Percentiles rank a stretch among this genome's conserved stretches.
These are phyloP conservation scores for Rhynchosporium agropyri DNA, from an alignment of 2,329 filamentous ascomycete genomes.

Conservation along the genomic window DNA sequence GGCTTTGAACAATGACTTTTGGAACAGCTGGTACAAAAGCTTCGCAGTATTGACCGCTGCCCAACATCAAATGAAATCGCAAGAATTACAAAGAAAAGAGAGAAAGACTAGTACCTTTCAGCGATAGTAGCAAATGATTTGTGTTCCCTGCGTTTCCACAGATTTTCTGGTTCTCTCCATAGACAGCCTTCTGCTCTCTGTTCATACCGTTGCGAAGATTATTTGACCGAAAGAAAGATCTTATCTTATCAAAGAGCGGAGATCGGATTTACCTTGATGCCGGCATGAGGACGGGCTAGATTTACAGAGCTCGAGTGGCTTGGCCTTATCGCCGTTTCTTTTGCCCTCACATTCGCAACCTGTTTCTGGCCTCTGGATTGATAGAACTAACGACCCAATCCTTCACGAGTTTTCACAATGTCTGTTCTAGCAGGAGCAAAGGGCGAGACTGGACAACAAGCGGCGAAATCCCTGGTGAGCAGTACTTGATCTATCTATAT, in stretches of 20 bases:
- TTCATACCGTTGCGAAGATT: not conserved
- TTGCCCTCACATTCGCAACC: not conserved
- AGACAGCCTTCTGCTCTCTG: not conserved
- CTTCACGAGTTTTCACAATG: conserved; percentile 31
- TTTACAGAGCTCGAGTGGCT: conserved; percentile 13
- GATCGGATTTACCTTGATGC: conserved; percentile 7
- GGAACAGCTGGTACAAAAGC: no score
- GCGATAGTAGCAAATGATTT: no score
- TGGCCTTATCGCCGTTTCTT: not conserved
- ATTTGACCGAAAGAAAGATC: not conserved
- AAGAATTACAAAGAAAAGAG: no score
- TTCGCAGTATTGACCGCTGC: no score
- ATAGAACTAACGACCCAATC: not conserved
- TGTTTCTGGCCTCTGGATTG: not conserved
- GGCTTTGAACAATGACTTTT: no score
- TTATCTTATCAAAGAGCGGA: conserved; percentile 16
- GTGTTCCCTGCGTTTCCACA: not conserved
- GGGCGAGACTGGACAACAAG: conserved; percentile 39
- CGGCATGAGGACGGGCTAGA: not conserved
- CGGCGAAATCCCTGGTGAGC: conserved; percentile 42
- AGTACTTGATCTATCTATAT: conserved; percentile 9
- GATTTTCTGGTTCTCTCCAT: not conserved
- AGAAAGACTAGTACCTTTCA: no score
- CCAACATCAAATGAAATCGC: no score
- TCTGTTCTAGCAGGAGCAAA: conserved; percentile 36